phyloP scores from a whole-genome alignment of 2,329 filamentous ascomycete species.

The Aureobasidium subglaciale region DNA sequence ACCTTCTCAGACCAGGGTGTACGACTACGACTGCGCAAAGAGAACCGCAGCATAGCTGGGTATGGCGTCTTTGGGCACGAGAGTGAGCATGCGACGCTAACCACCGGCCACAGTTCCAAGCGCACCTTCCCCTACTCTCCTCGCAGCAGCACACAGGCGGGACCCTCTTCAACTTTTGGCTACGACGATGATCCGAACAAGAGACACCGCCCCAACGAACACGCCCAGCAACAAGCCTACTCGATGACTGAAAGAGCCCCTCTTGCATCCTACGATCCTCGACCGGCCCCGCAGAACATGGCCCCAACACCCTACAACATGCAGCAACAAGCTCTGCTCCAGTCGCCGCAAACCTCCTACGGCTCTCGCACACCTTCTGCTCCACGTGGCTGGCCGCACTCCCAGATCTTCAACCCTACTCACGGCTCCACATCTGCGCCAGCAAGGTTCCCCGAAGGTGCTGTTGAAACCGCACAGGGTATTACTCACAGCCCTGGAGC shows the following conservation, averaged over 20 bases:
- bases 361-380: background rate
- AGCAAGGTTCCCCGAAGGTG: background rate
- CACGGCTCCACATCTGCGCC: background rate
- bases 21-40: slow-evolving; percentile 72
- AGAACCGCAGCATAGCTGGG: slow-evolving; percentile 49
- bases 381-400: background rate
- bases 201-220: slow-evolving; percentile 1
- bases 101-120: background rate
- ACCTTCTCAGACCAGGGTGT: slow-evolving; percentile 85
- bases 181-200: slow-evolving; percentile 8
- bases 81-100: background rate
- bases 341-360: background rate
- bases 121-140: slow-evolving; percentile 5
- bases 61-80: background rate
- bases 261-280: background rate
- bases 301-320: background rate
- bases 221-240: background rate
- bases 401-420: background rate
- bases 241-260: background rate
- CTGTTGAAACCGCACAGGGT: background rate
- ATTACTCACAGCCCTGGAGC: background rate
- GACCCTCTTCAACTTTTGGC: slow-evolving; percentile 4
- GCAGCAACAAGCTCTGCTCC: background rate
- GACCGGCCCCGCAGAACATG: background rate
- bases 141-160: background rate